These are phyloP conservation scores for Nakataea oryzae DNA, from an alignment of 2,329 filamentous ascomycete genomes.

Conservation along the genomic window DNA sequence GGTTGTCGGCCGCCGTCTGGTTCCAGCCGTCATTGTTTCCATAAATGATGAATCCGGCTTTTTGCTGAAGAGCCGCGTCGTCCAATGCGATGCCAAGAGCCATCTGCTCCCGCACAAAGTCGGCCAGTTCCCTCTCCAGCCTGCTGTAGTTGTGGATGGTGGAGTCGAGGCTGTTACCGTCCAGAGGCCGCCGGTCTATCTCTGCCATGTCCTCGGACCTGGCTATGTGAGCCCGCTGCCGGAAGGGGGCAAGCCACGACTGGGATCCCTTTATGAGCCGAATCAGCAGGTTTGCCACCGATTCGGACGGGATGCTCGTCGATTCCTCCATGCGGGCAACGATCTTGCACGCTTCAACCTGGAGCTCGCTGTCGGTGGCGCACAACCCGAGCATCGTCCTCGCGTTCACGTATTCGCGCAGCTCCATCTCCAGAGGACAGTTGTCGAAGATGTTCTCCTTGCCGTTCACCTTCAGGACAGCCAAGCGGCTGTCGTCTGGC, in stretches of 20 bases:
- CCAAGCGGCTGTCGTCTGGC: slow-evolving; percentile 34
- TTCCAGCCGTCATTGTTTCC: slow-evolving; percentile 54
- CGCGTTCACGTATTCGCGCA: slow-evolving; percentile 41
- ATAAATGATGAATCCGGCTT: slow-evolving; percentile 52
- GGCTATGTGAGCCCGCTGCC: slow-evolving; percentile 45
- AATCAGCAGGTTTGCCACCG: slow-evolving; percentile 44
- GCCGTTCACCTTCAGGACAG: slow-evolving; percentile 41
- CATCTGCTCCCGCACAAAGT: slow-evolving; percentile 36
- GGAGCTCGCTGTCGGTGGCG: slow-evolving; percentile 48
- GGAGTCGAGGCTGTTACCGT: slow-evolving; percentile 45
- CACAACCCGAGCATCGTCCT: slow-evolving; percentile 45
- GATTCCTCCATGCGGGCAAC: slow-evolving; percentile 45
- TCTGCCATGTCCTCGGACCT: slow-evolving; percentile 44
- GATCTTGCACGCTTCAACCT: slow-evolving; percentile 47
- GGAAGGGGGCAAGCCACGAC: slow-evolving; percentile 45
- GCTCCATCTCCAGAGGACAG: slow-evolving; percentile 43
- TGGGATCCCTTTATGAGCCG: slow-evolving; percentile 38
- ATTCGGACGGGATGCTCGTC: slow-evolving; percentile 36
- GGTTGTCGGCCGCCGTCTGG: slow-evolving; percentile 26
- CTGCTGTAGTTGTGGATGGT: slow-evolving; percentile 48
- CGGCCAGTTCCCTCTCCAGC: slow-evolving; percentile 43
- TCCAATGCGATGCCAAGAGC: slow-evolving; percentile 34
- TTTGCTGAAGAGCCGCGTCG: slow-evolving; percentile 42
- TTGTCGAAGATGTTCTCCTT: slow-evolving; percentile 46
- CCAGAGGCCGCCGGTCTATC: slow-evolving; percentile 35